phyloP scores from a whole-genome alignment of 495 filamentous ascomycete species.

The Neurospora sp. region DNA sequence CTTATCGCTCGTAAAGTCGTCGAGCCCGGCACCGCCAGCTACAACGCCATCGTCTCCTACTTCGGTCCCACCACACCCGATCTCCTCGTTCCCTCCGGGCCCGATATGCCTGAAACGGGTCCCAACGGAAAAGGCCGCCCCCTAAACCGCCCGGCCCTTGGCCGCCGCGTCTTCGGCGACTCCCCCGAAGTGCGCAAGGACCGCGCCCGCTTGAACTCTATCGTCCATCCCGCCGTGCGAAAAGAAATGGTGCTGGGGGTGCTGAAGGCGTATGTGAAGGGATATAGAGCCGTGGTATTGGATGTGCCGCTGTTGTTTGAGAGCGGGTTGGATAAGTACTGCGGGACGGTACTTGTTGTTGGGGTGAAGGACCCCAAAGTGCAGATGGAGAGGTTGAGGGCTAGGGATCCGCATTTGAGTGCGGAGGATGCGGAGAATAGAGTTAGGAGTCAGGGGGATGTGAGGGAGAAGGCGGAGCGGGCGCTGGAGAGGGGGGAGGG shows the following conservation, averaged over 20 bases:
- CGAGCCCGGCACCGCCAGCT: conserved; percentile 75
- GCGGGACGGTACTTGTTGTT: conserved; percentile 76
- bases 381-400: conserved; percentile 68
- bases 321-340: conserved; percentile 65
- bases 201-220: conserved; percentile 67
- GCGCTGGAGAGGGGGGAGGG: conserved; percentile 51
- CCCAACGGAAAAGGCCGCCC: conserved; percentile 47
- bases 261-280: conserved; percentile 52
- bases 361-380: conserved; percentile 60
- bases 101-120: conserved; percentile 32
- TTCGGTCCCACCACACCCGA: conserved; percentile 77
- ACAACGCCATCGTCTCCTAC: conserved; percentile 65
- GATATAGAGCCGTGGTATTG: conserved; percentile 79
- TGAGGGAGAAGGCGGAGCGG: conserved; percentile 67
- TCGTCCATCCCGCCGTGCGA: conserved; percentile 82
- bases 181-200: conserved; percentile 53
- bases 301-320: conserved; percentile 92
- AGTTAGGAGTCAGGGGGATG: conserved; percentile 74
- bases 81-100: conserved; percentile 50
- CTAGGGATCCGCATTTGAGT: conserved; percentile 60
- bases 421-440: conserved; percentile 73
- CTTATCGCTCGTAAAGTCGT: conserved; percentile 82
- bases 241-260: conserved; percentile 63
- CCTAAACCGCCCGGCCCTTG: conserved; percentile 78
- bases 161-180: conserved; percentile 73